These are phyloP conservation scores for Gossypium bickii DNA, from an alignment of 345 rosid species.

Conservation along the genomic window DNA sequence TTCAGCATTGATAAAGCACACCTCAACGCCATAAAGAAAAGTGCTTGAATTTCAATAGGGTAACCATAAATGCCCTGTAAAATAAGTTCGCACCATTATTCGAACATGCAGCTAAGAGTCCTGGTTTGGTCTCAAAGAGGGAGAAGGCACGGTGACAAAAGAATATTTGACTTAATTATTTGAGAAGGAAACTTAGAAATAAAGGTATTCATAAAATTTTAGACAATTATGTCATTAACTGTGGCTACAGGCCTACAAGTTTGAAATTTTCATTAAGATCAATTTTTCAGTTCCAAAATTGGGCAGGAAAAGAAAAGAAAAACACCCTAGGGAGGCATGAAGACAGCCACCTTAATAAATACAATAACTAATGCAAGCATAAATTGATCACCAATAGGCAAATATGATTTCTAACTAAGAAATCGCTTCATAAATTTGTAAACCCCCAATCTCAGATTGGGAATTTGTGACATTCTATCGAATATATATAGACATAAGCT, in stretches of 20 bases:
- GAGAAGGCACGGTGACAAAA: neutral
- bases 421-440: neutral
- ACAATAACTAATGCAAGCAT: neutral
- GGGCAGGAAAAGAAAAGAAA: too few species aligned
- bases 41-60: slow-evolving; percentile 80
- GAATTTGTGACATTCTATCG: neutral
- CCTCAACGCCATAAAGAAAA: slow-evolving; percentile 70
- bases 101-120: neutral
- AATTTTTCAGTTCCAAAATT: neutral
- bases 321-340: too few species aligned
- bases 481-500: slow-evolving; percentile 21
- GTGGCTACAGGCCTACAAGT: too few species aligned
- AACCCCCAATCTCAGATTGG: neutral
- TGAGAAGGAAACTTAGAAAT: neutral
- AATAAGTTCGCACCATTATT: slow-evolving; percentile 17
- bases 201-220: neutral
- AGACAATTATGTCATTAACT: too few species aligned
- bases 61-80: slow-evolving; percentile 71
- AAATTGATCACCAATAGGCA: neutral
- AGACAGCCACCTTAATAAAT: too few species aligned
- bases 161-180: neutral
- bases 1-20: slow-evolving; percentile 59
- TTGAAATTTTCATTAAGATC: neutral
- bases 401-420: neutral
- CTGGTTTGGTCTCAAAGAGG: neutral